A percentile compares a stretch with the other conserved stretches of the same genome.
phyloP scores from a whole-genome alignment of 2,329 filamentous ascomycete species.

The Dactylellina cionopaga region DNA sequence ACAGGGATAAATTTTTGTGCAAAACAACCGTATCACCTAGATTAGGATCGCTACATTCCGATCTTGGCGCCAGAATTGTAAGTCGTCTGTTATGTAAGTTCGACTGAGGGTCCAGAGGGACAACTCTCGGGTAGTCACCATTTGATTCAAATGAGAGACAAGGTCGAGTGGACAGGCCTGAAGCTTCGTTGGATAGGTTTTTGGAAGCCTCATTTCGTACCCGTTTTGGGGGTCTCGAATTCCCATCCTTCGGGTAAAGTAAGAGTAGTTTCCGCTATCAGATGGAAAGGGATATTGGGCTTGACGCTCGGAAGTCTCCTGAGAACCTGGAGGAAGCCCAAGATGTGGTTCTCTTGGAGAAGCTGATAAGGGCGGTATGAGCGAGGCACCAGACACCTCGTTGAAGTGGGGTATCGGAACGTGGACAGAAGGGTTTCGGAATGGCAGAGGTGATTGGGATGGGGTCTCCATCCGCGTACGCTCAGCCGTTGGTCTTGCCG shows the following conservation, averaged over 20 bases:
- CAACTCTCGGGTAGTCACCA: constrained; percentile 12
- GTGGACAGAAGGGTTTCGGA: too few relatives aligned
- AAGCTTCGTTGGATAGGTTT: not conserved
- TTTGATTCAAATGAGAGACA: constrained; percentile 30
- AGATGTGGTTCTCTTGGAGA: too few relatives aligned
- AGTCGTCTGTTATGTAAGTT: not conserved
- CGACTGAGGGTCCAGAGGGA: constrained; percentile 12
- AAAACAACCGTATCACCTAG: constrained; percentile 23
- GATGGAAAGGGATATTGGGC: constrained; percentile 29
- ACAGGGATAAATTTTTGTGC: constrained; percentile 17
- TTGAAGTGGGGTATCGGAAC: too few relatives aligned
- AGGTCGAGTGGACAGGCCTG: constrained; percentile 25
- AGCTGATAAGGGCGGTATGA: too few relatives aligned
- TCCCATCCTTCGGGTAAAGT: constrained; percentile 2
- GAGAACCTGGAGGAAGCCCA: constrained; percentile 22
- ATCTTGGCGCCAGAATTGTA: not conserved
- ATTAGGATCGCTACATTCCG: not conserved
- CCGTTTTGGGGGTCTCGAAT: constrained; percentile 25
- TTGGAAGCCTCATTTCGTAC: constrained; percentile 23
- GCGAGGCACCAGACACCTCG: too few relatives aligned
- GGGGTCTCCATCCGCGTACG: too few relatives aligned
- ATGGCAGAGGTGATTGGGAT: too few relatives aligned
- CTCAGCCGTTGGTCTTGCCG: too few relatives aligned
- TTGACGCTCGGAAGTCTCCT: constrained; percentile 10
- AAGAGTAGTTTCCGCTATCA: not conserved